Conservation (phyloP, 2,329 filamentous ascomycete genomes). For the Dactylellina haptotyla region DNA sequence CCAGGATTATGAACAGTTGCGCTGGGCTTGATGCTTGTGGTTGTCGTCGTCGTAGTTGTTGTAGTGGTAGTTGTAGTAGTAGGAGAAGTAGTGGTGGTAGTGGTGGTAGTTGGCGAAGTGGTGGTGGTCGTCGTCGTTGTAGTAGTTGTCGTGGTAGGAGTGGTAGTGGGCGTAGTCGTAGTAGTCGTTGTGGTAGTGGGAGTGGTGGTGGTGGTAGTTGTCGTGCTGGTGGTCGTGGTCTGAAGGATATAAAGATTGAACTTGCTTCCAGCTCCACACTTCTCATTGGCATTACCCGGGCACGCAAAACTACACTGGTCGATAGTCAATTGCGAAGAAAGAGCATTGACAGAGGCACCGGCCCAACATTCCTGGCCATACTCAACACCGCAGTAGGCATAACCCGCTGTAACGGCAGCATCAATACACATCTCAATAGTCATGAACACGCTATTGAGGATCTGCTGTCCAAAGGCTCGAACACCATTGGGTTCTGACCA, state of each 20-base stretch:
- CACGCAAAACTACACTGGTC: conserved; percentile 58
- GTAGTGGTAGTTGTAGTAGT: not conserved
- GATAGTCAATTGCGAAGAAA: conserved; percentile 28
- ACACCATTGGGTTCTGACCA: conserved; percentile 1
- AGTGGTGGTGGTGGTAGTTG: conserved; percentile 16
- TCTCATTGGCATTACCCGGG: conserved; percentile 61
- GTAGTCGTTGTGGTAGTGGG: not conserved
- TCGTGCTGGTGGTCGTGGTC: conserved; percentile 13
- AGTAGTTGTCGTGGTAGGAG: conserved; percentile 21
- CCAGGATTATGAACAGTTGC: not conserved
- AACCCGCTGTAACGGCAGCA: conserved; percentile 53
- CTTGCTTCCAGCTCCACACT: conserved; percentile 63
- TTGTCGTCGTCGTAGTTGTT: not conserved
- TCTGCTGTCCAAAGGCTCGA: not conserved
- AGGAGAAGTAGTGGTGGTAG: not conserved
- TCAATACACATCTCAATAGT: conserved; percentile 45
- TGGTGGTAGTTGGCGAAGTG: conserved; percentile 3
- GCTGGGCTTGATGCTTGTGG: not conserved
- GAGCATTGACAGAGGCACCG: conserved; percentile 56
- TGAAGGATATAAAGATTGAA: conserved; percentile 59
- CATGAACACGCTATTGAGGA: not conserved
- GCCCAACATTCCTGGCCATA: conserved; percentile 53
- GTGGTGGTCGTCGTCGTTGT: not conserved
- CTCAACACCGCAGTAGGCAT: conserved; percentile 59
- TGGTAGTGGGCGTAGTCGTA: conserved; percentile 10